Conservation (phyloP, 1,139 yeast genomes). For the Scheffersomyces titani region DNA sequence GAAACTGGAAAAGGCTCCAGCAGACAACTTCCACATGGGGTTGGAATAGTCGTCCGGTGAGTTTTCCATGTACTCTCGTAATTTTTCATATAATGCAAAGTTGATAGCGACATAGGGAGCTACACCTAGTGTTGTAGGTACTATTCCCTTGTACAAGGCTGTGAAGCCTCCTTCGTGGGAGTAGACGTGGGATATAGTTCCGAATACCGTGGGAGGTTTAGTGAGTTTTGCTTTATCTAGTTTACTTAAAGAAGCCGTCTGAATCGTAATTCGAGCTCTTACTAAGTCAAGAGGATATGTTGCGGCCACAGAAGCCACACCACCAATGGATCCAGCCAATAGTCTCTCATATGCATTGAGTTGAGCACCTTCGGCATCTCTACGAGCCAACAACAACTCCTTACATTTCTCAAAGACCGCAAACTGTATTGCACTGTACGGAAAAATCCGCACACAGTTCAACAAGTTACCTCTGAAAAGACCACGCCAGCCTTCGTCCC, state of each 20-base stretch:
- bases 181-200: constrained; percentile 61
- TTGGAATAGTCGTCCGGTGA: constrained; percentile 39
- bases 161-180: constrained; percentile 75
- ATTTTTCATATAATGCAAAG: constrained; percentile 83
- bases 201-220: constrained; percentile 69
- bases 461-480: constrained; percentile 87
- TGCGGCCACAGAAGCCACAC: constrained; percentile 74
- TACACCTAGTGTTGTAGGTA: constrained; percentile 90
- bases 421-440: constrained; percentile 94
- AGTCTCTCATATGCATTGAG: constrained; percentile 51
- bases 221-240: constrained; percentile 44
- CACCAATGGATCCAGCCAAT: constrained; percentile 79
- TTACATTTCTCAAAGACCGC: constrained; percentile 79
- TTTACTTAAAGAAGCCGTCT: constrained; percentile 74
- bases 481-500: constrained; percentile 89
- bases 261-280: constrained; percentile 84
- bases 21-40: constrained; percentile 60
- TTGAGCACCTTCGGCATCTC: constrained; percentile 29
- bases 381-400: constrained; percentile 33
- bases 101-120: constrained; percentile 96
- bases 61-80: constrained; percentile 57
- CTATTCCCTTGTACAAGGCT: constrained; percentile 81
- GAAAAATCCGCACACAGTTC: constrained; percentile 87
- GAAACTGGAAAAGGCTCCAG: constrained; percentile 75
- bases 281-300: constrained; percentile 93